Base-by-base conservation (phyloP, 768 basidiomycete species). In the Artomyces pyxidatus region DNA sequence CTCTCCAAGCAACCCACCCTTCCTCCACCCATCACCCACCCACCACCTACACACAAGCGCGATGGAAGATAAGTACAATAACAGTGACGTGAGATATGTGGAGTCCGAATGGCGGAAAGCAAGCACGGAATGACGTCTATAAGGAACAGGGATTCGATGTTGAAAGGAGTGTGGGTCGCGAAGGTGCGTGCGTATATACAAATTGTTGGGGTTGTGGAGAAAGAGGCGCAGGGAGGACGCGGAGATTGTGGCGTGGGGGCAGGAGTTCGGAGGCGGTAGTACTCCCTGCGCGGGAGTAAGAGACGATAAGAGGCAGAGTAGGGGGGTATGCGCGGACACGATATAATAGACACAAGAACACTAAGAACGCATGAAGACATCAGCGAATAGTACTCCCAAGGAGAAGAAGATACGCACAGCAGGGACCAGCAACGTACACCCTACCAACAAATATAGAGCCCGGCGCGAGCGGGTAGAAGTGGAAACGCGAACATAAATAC, bases 401-500 rank as follows among this genome's bases (percentile, higher is more conserved):
- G 27, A n/a, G 1, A 17, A 27, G 10, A 25, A 16, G 21, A n/a
- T n/a, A 51, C 55, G 43, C 47, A 56, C 55, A 54, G 45, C 45
- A 45, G 41, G 28, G 41, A 49, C 44, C 49, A 51, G 42, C 45
- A 57, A 51, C 49, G 47, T 55, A 55, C 56, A 55, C 42, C 32
- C 22, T 38, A 30, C 37, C 37, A 19, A 39, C 45, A 22, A 47
- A 25, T 27, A 38, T 47, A 49, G 38, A 22, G 45, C 30, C 53
- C 35, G 35, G 16, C 26, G 54, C 47, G 45, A 29, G 30, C 46
- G 37, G 42, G 42, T 40, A 30, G 7, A 26, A 49, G 40, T 21
- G 22, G 29, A 27, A 41, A 30, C 27, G n/a, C 48, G 50, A 57
- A 51, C 45, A 19, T 38, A 37, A 38, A 46, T 46, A 48, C 39